Percentiles rank a stretch among this genome's conserved stretches.
Conservation (phyloP, 2,329 filamentous ascomycete species). For the Aspergillus ochraceoroseus region DNA sequence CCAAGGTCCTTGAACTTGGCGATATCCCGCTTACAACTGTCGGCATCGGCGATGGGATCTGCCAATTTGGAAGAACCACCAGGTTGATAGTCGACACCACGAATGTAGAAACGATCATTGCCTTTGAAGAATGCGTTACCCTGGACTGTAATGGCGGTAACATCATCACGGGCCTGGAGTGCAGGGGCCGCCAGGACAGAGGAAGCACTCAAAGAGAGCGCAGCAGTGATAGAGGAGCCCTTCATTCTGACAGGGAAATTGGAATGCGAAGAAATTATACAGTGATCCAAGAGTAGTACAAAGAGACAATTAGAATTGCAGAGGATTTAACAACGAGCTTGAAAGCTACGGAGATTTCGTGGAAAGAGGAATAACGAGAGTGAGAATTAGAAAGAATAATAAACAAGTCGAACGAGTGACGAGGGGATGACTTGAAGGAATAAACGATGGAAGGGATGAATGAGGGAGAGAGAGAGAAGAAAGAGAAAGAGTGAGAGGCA, state of each 20-base stretch:
- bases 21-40: slow-evolving; percentile 73
- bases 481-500: slow-evolving; percentile 3
- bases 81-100: slow-evolving; percentile 60
- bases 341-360: slow-evolving; percentile 3
- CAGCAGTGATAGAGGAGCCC: slow-evolving; percentile 45
- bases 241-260: slow-evolving; percentile 48
- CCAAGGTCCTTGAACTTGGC: slow-evolving; percentile 76
- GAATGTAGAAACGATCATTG: slow-evolving; percentile 52
- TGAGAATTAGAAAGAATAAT: slow-evolving; percentile 8
- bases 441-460: slow-evolving; percentile 11
- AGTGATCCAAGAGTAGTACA: too few relatives aligned
- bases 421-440: slow-evolving; percentile 10
- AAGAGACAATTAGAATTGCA: neutral
- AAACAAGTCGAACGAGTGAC: slow-evolving; percentile 20
- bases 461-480: slow-evolving; percentile 8
- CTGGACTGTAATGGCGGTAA: slow-evolving; percentile 57
- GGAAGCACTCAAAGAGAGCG: slow-evolving; percentile 46
- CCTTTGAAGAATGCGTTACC: slow-evolving; percentile 65
- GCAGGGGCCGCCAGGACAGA: slow-evolving; percentile 45
- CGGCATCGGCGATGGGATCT: slow-evolving; percentile 71
- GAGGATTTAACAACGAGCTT: slow-evolving; percentile 1
- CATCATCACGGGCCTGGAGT: slow-evolving; percentile 40
- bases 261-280: neutral
- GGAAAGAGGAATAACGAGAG: slow-evolving; percentile 8
- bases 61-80: slow-evolving; percentile 58